A percentile compares a stretch with the other conserved stretches of the same genome.
phyloP scores from a whole-genome alignment of 805 yeast species.

The Candida ipomoeae region DNA sequence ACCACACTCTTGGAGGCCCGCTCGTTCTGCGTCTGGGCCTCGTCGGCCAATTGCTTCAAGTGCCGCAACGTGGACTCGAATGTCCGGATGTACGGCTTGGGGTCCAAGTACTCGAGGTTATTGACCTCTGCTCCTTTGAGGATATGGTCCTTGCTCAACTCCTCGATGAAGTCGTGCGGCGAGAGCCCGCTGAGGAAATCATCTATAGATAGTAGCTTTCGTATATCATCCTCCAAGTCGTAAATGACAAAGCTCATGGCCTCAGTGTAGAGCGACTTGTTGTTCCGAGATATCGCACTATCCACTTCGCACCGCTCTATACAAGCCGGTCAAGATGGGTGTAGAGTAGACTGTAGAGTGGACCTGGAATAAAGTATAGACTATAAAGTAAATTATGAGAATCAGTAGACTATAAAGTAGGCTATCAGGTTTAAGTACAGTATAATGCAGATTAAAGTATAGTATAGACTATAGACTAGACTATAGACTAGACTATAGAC shows the following conservation, averaged over 20 bases:
- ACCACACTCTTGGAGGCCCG: conserved; percentile 55
- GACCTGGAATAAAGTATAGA: too few species aligned
- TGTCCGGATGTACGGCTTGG: conserved; percentile 90
- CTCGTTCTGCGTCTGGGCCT: conserved; percentile 48
- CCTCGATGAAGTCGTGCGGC: conserved; percentile 77
- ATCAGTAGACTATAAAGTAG: too few species aligned
- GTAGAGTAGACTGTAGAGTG: background rate
- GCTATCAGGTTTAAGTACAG: too few species aligned
- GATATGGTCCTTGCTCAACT: conserved; percentile 65
- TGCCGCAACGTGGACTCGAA: conserved; percentile 82
- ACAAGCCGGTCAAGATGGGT: background rate
- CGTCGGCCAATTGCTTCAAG: conserved; percentile 55
- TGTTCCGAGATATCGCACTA: background rate
- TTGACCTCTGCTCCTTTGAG: conserved; percentile 48
- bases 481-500: too few species aligned
- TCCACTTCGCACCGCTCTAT: background rate
- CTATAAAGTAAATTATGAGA: too few species aligned
- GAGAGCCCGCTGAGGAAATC: conserved; percentile 66
- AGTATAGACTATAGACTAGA: background rate
- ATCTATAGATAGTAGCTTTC: conserved; percentile 51
- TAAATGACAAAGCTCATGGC: conserved; percentile 46
- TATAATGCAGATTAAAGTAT: background rate
- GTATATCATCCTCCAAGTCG: conserved; percentile 62
- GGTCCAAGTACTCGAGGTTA: conserved; percentile 62
- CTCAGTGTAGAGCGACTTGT: background rate